phyloP scores from a whole-genome alignment of 1,139 yeast genomes.

The Kluyveromyces sp. region DNA sequence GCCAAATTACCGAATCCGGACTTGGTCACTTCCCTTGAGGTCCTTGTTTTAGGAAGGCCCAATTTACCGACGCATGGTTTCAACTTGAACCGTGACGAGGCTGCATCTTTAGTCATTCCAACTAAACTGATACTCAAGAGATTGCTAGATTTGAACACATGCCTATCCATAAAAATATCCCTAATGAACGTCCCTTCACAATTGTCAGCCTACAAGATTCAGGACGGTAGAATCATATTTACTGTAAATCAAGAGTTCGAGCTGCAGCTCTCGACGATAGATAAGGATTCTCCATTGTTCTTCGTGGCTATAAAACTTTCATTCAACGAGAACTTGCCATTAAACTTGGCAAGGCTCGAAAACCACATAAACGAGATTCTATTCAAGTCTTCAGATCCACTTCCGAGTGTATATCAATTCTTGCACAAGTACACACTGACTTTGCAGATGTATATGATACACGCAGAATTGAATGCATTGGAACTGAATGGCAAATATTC shows the following conservation, averaged over 20 bases:
- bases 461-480: constrained; percentile 54
- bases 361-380: constrained; percentile 51
- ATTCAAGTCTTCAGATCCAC: constrained; percentile 39
- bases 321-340: constrained; percentile 31
- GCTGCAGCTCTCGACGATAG: constrained; percentile 63
- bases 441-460: constrained; percentile 64
- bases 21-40: constrained; percentile 78
- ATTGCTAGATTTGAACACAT: constrained; percentile 62
- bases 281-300: constrained; percentile 65
- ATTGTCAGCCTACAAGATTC: constrained; percentile 55
- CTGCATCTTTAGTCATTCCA: constrained; percentile 42
- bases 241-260: constrained; percentile 59
- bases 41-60: constrained; percentile 71
- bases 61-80: constrained; percentile 62
- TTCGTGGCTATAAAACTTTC: constrained; percentile 69
- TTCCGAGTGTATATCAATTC: constrained; percentile 57
- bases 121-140: constrained; percentile 55
- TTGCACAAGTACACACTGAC: constrained; percentile 66
- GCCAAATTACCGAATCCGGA: constrained; percentile 92
- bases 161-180: constrained; percentile 71
- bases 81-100: constrained; percentile 22
- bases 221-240: constrained; percentile 72
- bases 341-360: constrained; percentile 37
- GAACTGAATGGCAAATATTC: constrained; percentile 47
- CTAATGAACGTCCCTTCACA: constrained; percentile 56